These are phyloP conservation scores for Melanogaster broomeanus DNA, from an alignment of 768 basidiomycete species.

Conservation along the genomic window DNA sequence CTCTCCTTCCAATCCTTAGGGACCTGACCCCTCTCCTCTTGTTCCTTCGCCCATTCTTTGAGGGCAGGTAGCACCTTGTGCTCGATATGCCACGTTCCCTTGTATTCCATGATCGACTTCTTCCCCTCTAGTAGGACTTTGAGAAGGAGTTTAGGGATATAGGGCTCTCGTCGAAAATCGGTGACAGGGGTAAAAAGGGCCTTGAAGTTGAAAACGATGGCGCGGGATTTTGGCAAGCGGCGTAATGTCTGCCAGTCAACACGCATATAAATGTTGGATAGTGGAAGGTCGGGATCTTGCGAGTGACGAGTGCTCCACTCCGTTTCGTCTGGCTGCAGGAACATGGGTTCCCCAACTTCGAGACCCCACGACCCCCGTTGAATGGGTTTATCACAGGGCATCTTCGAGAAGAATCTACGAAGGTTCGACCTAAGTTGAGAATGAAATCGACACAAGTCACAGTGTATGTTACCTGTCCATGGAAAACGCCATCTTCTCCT, in stretches of 20 bases:
- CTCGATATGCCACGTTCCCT: slow-evolving; percentile 41
- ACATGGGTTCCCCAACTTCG: slow-evolving; percentile 52
- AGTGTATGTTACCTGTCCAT: slow-evolving; percentile 44
- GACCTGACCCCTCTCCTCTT: slow-evolving; percentile 47
- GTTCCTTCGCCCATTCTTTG: slow-evolving; percentile 47
- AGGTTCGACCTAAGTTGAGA: not conserved
- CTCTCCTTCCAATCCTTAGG: slow-evolving; percentile 49
- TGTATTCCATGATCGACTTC: slow-evolving; percentile 43
- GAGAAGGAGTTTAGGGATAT: slow-evolving; percentile 47
- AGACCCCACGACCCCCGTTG: slow-evolving; percentile 54
- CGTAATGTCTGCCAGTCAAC: slow-evolving; percentile 60
- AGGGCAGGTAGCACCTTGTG: slow-evolving; percentile 49
- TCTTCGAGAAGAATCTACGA: slow-evolving; percentile 47
- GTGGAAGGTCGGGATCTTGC: slow-evolving; percentile 36
- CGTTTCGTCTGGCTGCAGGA: slow-evolving; percentile 40
- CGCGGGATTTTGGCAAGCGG: slow-evolving; percentile 46
- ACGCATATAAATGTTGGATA: slow-evolving; percentile 46
- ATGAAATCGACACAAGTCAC: not conserved
- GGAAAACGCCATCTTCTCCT: slow-evolving; percentile 48
- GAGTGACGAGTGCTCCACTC: slow-evolving; percentile 35
- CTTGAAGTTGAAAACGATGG: slow-evolving; percentile 56
- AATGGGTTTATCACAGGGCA: slow-evolving; percentile 49
- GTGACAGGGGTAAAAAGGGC: slow-evolving; percentile 52
- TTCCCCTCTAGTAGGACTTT: slow-evolving; percentile 45
- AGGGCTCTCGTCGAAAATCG: slow-evolving; percentile 45